Evolutionary conservation across 352 stramenopile species (phyloP), one percentile per base, ranked within the genome.

Genomic region (Phytophthora constricta): DNA sequence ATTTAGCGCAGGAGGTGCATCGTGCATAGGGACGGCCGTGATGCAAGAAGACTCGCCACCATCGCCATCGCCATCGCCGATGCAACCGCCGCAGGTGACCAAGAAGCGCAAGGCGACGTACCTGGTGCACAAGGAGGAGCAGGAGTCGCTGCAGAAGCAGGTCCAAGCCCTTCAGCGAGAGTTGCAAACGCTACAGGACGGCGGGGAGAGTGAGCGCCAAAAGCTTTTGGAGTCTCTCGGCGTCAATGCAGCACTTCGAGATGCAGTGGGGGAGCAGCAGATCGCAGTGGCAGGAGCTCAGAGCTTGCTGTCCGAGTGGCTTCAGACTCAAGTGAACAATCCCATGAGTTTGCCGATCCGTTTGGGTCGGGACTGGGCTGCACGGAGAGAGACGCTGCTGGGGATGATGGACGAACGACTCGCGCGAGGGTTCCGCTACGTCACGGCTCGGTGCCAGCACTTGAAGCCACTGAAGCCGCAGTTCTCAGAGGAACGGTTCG

Each of bases 401-500:
- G 22, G 17, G 2, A 57, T 77, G 25, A 80, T 76, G 55, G 61
- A 70, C 48, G 45, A 55, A 19, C 48, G 69, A 49, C 50, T 79
- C 19, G 43, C 37, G 16, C n/a, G 46, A 20, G 69, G 52, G 0
- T 55, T 58, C 20, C 53, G 42, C 0, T 81, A 77, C 45, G 27
- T 84, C 1, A 59, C 27, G 5, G 70, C 61, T 3, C 58, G 68
- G 1, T 51, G 55, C 4, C 53, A 41, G 11, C 41, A 67, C n/a
- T 31, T 81, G 9, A 49, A 74, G 26, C 34, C 52, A 20, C 53
- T 67, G 1, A 77, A 73, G 42, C 59, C 58, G 3, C 73, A 76
- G 20, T 70, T 60, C 8, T 70, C 65, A 2, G 62, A 65, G 3
- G 50, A 72, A 17, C 58, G 45, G 5, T 76, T 70, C 20, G 55